Percentiles rank a stretch among this genome's conserved stretches.
These are phyloP conservation scores for Gentiana macrophylla DNA, from an alignment of 257 asterid species.

Conservation along the genomic window DNA sequence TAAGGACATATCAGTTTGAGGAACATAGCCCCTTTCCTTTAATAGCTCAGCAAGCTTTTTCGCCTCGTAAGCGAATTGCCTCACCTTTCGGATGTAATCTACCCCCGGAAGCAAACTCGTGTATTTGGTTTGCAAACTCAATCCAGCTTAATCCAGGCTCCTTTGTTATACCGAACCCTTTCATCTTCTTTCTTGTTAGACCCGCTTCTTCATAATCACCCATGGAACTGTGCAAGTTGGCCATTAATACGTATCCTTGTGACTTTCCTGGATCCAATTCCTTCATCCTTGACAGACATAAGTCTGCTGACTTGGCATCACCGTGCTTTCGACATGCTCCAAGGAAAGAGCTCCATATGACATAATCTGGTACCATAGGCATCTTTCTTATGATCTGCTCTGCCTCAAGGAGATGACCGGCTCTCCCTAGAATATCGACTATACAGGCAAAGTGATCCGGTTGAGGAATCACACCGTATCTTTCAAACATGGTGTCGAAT, in stretches of 20 bases:
- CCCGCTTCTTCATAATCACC: conserved; percentile 42
- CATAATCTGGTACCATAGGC: conserved; percentile 71
- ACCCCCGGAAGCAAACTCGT: conserved; percentile 81
- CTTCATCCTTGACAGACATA: conserved; percentile 47
- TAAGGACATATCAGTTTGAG: conserved; percentile 41
- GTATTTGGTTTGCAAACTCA: conserved; percentile 39
- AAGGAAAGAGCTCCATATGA: conserved; percentile 81
- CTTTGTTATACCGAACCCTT: conserved; percentile 42
- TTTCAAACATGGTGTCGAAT: conserved; percentile 42
- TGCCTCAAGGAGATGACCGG: conserved; percentile 59
- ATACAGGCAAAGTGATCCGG: conserved; percentile 83
- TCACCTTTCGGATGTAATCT: conserved; percentile 37
- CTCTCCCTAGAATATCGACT: conserved; percentile 65
- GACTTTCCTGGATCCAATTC: conserved; percentile 66
- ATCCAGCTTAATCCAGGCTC: conserved; percentile 89
- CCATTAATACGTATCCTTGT: conserved; percentile 54
- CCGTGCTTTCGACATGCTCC: conserved; percentile 85
- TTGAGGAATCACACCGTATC: conserved; percentile 57
- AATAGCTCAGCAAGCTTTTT: conserved; percentile 29
- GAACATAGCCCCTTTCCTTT: conserved; percentile 40
- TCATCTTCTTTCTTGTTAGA: conserved; percentile 41
- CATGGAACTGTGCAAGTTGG: conserved; percentile 48
- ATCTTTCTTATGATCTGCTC: conserved; percentile 35
- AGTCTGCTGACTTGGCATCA: conserved; percentile 37
- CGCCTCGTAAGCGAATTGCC: conserved; percentile 33